Base-by-base conservation (phyloP, 345 rosid genomes). In the Populus deltoides region DNA sequence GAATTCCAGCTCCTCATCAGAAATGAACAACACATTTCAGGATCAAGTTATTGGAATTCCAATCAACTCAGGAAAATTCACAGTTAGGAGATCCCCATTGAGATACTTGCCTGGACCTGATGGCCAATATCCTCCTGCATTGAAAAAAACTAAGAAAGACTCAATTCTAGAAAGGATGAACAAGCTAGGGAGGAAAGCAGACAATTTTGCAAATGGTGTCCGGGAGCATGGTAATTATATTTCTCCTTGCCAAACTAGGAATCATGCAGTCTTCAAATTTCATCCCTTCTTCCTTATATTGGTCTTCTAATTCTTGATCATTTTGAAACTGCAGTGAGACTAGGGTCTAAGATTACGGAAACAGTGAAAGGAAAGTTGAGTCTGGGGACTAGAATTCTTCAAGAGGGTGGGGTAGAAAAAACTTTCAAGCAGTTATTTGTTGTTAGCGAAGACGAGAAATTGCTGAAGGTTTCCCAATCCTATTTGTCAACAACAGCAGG, bases 401-500 rank as follows among this genome's bases (percentile, higher is more conserved):
- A 84, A 69, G 85, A 79, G 0, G 89, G 92, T 7, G 92, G 89
- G 12, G 74, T 86, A 45, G 75, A 79, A 62, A 89, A 82, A 82
- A 75, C 81, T 55, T 87, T 86, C 83, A 83, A 73, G 84, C 76
- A 81, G 57, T 73, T 86, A 1, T 89, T 87, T 76, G 78, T 20
- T 57, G 84, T 83, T 20, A n/a, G 55, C 22, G 87, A 83, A 68
- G 88, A 75, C 7, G 90, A 89, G 70, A 87, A 74, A 62, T 82
- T 89, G 75, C 33, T 86, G 65, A 87, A 80, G 78, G 90, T 81
- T 29, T 83, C 74, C 13, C 92, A 86, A 45, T 87, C 90, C 75
- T 87, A 87, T 76, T 43, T 87, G 63, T 87, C 88, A 38, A 89
- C 90, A 11, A 76, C 88, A 43, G 77, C 81, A 2, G 92, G 92